Conservation (phyloP, 2,329 filamentous ascomycete species). For the Coleophoma cylindrospora region DNA sequence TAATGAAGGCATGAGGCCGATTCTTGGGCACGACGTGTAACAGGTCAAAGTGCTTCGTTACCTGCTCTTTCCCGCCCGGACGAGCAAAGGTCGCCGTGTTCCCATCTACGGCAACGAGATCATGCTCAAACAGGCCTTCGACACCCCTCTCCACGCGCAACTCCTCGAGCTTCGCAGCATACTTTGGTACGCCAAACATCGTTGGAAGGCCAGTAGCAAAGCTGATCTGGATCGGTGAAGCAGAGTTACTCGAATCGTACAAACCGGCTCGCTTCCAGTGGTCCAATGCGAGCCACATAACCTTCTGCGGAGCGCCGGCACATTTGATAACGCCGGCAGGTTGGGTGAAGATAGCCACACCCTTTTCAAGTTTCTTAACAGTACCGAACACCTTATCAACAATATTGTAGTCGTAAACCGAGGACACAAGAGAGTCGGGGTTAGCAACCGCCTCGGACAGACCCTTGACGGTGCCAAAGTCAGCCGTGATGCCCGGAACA, state of each 20-base stretch:
- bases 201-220: constrained; percentile 50
- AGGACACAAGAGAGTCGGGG: constrained; percentile 41
- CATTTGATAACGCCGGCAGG: constrained; percentile 55
- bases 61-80: constrained; percentile 35
- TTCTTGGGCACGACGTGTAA: constrained; percentile 55
- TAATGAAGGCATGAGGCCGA: constrained; percentile 49
- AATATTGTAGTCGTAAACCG: constrained; percentile 52
- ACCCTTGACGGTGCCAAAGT: constrained; percentile 47
- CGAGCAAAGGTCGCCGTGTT: constrained; percentile 45
- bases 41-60: constrained; percentile 46
- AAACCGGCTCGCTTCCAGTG: constrained; percentile 50
- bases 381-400: constrained; percentile 47
- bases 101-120: constrained; percentile 47
- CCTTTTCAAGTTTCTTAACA: constrained; percentile 41
- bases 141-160: constrained; percentile 49
- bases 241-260: constrained; percentile 36
- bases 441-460: constrained; percentile 49
- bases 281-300: constrained; percentile 57
- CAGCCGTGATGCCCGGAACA: constrained; percentile 49
- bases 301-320: constrained; percentile 56
- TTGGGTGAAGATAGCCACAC: constrained; percentile 54
- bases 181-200: constrained; percentile 60
- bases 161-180: constrained; percentile 46
- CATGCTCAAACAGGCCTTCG: constrained; percentile 55
- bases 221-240: constrained; percentile 43